Base-by-base conservation (phyloP, 2,329 filamentous ascomycete genomes). In the Penicillium expansum region DNA sequence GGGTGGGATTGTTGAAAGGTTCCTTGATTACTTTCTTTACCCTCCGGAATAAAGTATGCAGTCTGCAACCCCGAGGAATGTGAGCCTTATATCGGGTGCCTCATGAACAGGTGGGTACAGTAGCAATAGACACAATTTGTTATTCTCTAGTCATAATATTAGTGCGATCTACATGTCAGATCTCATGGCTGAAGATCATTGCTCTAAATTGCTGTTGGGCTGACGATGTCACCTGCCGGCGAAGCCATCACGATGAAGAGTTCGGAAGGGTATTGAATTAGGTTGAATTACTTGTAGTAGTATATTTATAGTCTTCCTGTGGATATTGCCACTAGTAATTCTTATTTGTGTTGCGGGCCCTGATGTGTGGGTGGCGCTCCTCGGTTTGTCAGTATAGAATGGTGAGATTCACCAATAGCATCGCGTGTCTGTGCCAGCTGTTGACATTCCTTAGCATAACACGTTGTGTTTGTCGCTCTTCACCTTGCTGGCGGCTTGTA, bases 31-130 rank as follows among this genome's bases (percentile, higher is more conserved):
- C 24, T 3, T 29, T 18, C 32, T 44, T 56, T 56, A 41, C 24
- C 54, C 48, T 35, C 48, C 48, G 54, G 48, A 10, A 20, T 32
- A 37, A 33, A 37, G 48, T 52, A 47, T 56, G 48, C 41, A 22
- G 22, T 56, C 41, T 47, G 41, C 48, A 52, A 29, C 41, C 33
- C 29, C 9, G 27, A 47, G 29, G 27, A 56, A 47, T 56, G 48
- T 47, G 29, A 20, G 33, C 16, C n/a, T 39, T 37, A 8, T 6
- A 11, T 32, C 16, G 16, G 16, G 29, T 33, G 30, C 14, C 27
- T 14, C 33, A 52, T 45, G 53, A 20, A 30, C 24, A 27, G 7
- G 20, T 14, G 20, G n/a, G 16, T 14, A 33, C 8, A 30, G 32
- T 24, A 32, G 18, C 14, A 32, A 45, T 7, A 10, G n/a, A 13